Evolutionary conservation across 2,329 filamentous ascomycete genomes (phyloP), one percentile per base, ranked within the genome.

Genomic region (Colletotrichum destructivum): DNA sequence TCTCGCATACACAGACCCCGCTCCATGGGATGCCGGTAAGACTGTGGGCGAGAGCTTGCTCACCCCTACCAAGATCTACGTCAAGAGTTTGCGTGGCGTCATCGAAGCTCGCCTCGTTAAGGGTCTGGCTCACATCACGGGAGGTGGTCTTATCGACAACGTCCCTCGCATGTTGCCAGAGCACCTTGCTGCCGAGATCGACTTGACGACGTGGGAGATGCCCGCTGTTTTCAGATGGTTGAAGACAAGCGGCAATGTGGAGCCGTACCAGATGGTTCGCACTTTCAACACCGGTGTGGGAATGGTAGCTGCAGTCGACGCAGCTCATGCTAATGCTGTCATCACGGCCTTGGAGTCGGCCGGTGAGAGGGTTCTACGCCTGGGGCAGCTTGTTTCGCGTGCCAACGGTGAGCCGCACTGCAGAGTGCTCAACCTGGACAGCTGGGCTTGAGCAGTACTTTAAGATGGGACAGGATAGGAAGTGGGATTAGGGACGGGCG

Each of bases 271-370:
- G 84, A 97, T 98, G 89, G 94, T 92, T 62, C 88, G 95, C 69
- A 96, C 95, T 2, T 98, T 98, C 88, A 99, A 99, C 85, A 95
- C 93, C 9, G 96, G 96, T 62, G 85, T 99, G 55, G 96, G 96
- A 57, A 98, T 99, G 95, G 93, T 98, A 7, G 86, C 95, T 40
- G 94, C 95, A 6, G 94, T 98, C 3, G 89, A 88, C 38, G 85
- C 88, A 67, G 87, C 84, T 44, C 88, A 93, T 75, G 93, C 87
- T 2, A 87, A 89, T 7, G 85, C 87, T 47, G 91, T 94, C 2
- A 85, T 85, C 23, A 82, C 85, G 63, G 84, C 89, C 55, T 84
- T 98, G 26, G 86, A 90, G 77, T 85, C 84, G 35, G 87, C 89
- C 56, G 94, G 94, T 18, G 95, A 98, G 87, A 91, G 85, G 70